Evolutionary conservation across 176 grass and related monocot species (phyloP), one percentile per base, ranked within the genome.

Genomic region (Urochloa ruziziensis): DNA sequence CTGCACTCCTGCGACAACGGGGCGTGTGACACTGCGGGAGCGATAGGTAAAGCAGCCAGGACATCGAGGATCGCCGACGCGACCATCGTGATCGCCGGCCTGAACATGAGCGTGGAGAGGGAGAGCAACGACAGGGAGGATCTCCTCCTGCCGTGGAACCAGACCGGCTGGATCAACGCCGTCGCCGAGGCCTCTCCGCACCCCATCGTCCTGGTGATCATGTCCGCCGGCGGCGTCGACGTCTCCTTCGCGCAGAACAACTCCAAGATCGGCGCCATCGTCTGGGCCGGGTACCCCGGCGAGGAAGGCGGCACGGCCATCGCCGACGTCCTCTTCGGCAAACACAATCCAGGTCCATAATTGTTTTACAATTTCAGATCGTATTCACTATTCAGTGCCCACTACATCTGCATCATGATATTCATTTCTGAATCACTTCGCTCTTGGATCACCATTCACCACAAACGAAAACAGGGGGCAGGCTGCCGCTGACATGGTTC

Each of bases 221-320:
- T 94, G 70, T 85, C 75, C 0, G 91, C 64, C 18, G 91, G 91
- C 0, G 85, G 85, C 69, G 32, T 94, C 1, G 91, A 94, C 42
- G 37, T 94, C 70, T 87, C 88, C 34, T 91, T 94, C 17, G 85
- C 84, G 19, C 81, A 93, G 1, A 63, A 72, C 32, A 82, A 94
- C 71, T 62, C 85, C 14, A 94, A 91, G 67, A 86, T 94, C 17
- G 85, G 91, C 6, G 85, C 88, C 43, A 88, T 91, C 14, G 56
- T 94, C 9, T 94, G 88, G 91, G 88, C 62, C 2, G 87, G 87
- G 17, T 89, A 89, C 65, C 87, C 82, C 25, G 87, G 87, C 64
- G 67, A 81, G 29, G 87, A 65, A 80, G 87, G 87, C 60, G 87
- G 87, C 14, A 64, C 65, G 4, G 82, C 82, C 77, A 85, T 89